A percentile compares a stretch with the other conserved stretches of the same genome.
phyloP scores from a whole-genome alignment of 306 rosid genomes.

The Albizia julibrissin region DNA sequence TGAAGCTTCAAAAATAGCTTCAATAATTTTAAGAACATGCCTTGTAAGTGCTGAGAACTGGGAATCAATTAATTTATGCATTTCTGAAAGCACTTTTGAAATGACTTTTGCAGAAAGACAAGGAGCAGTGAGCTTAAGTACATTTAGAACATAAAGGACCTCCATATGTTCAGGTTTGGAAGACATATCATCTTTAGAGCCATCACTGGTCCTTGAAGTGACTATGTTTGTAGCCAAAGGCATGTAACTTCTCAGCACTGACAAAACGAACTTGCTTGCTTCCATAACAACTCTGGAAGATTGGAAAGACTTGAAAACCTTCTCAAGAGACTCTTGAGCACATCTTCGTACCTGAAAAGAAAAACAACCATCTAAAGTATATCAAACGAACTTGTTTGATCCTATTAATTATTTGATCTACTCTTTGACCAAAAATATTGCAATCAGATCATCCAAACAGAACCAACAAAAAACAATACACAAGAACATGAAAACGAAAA shows the following conservation, averaged over 20 bases:
- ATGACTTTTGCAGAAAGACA: constrained; percentile 58
- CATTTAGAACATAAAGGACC: constrained; percentile 68
- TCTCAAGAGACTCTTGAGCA: constrained; percentile 81
- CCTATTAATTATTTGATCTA: background rate
- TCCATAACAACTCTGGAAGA: constrained; percentile 55
- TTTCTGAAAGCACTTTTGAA: constrained; percentile 57
- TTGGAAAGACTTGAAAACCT: constrained; percentile 55
- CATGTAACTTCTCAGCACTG: constrained; percentile 61
- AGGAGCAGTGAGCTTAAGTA: constrained; percentile 65
- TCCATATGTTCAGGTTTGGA: constrained; percentile 59
- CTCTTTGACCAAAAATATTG: background rate
- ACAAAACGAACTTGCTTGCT: constrained; percentile 78
- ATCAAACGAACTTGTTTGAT: background rate
- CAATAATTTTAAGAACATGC: constrained; percentile 62
- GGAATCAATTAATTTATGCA: constrained; percentile 51
- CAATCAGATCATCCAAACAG: background rate
- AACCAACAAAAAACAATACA: background rate
- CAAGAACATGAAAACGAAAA: too few species aligned
- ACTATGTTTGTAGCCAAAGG: constrained; percentile 50
- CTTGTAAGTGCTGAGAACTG: constrained; percentile 60
- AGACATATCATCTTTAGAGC: constrained; percentile 38
- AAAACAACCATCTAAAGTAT: constrained; percentile 4
- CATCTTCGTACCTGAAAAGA: constrained; percentile 75
- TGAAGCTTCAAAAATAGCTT: constrained; percentile 61
- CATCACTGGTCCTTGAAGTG: constrained; percentile 39